phyloP scores from a whole-genome alignment of 108 stramenopile genomes.

The Skeletonema tropicum region DNA sequence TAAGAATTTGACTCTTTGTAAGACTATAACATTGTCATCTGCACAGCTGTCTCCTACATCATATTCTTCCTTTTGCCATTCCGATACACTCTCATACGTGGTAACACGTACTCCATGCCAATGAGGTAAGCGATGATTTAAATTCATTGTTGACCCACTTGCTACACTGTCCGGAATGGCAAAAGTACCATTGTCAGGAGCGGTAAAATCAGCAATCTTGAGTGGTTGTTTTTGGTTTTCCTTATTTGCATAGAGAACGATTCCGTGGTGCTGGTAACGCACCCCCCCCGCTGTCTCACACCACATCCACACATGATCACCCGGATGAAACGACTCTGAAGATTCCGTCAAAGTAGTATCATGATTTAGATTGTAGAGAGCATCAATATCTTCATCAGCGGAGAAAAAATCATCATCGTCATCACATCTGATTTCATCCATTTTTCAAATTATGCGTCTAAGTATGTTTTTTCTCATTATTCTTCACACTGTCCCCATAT shows the following conservation, averaged over 20 bases:
- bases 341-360: neutral
- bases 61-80: constrained; percentile 58
- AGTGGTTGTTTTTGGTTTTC: constrained; percentile 1
- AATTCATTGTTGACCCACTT: constrained; percentile 12
- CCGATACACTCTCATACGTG: constrained; percentile 13
- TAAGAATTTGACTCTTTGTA: constrained; percentile 20
- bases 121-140: constrained; percentile 14
- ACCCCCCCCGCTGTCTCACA: constrained; percentile 30
- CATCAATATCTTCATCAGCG: neutral
- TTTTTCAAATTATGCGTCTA: too few relatives aligned
- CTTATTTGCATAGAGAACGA: constrained; percentile 30
- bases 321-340: constrained; percentile 31
- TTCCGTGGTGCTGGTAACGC: constrained; percentile 56
- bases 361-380: neutral
- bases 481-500: too few relatives aligned
- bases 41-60: neutral
- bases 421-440: too few relatives aligned
- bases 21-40: neutral
- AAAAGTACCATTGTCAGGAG: constrained; percentile 13
- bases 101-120: constrained; percentile 16
- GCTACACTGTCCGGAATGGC: constrained; percentile 27
- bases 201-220: constrained; percentile 48
- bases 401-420: neutral
- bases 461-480: too few relatives aligned
- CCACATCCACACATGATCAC: constrained; percentile 61